Conservation (phyloP, 306 rosid genomes). For the Comarum palustre region DNA sequence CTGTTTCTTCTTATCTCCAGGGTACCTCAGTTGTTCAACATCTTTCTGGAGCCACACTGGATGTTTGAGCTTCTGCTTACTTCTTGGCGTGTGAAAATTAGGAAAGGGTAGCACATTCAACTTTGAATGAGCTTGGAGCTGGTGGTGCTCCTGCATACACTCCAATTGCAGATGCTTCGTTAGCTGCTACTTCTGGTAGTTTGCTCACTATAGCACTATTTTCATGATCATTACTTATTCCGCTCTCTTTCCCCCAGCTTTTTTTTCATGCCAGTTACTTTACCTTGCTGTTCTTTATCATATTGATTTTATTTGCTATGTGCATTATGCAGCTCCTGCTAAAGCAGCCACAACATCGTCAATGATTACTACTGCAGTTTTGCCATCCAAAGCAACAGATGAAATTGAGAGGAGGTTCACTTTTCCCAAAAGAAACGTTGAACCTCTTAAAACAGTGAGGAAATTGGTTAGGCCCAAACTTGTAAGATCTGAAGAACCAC, state of each 20-base stretch:
- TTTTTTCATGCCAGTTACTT: neutral
- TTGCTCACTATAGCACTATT: neutral
- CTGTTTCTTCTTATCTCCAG: constrained; percentile 32
- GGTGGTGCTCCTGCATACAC: constrained; percentile 43
- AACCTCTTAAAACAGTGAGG: constrained; percentile 65
- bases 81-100: constrained; percentile 64
- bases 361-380: constrained; percentile 38
- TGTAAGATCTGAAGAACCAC: constrained; percentile 61
- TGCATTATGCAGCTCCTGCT: constrained; percentile 44
- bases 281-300: neutral
- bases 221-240: neutral
- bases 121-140: constrained; percentile 52
- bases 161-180: constrained; percentile 41
- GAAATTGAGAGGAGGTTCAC: constrained; percentile 60
- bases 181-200: constrained; percentile 50
- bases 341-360: constrained; percentile 34
- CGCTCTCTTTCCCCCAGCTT: too few relatives aligned
- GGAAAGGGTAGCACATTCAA: constrained; percentile 59
- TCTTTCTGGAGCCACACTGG: constrained; percentile 56
- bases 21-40: constrained; percentile 56
- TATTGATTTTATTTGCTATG: neutral
- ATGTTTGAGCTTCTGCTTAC: constrained; percentile 57
- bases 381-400: constrained; percentile 55
- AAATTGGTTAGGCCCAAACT: constrained; percentile 78
- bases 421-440: constrained; percentile 40